Conservation (phyloP, 805 yeast species). For the Starmera amethionina region DNA sequence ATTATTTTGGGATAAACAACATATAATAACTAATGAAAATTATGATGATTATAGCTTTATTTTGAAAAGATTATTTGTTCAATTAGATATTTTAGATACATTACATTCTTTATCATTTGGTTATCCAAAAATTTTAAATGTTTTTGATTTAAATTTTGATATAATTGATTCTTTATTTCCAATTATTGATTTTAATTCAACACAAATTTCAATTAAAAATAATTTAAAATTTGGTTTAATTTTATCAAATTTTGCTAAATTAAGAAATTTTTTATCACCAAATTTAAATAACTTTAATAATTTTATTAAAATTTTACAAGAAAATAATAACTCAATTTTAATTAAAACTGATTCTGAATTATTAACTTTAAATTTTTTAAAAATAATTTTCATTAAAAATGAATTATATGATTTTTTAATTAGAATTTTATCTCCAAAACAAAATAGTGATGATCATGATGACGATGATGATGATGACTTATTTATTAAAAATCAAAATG, state of each 20-base stretch:
- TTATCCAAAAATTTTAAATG: conserved; percentile 23
- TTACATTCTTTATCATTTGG: conserved; percentile 45
- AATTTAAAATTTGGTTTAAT: conserved; percentile 17
- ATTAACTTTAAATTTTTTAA: conserved; percentile 16
- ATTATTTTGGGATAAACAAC: conserved; percentile 16
- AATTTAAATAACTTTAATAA: neutral
- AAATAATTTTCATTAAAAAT: conserved; percentile 24
- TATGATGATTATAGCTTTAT: conserved; percentile 17
- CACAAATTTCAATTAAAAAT: conserved; percentile 13
- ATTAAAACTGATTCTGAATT: conserved; percentile 5
- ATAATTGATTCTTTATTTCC: conserved; percentile 15
- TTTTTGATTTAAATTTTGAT: conserved; percentile 5
- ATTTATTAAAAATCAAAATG: conserved; percentile 27
- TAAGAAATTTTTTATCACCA: conserved; percentile 3
- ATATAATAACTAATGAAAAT: conserved; percentile 7
- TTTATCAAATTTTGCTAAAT: conserved; percentile 11
- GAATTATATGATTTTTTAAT: conserved; percentile 26
- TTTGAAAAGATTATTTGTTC: conserved; percentile 35
- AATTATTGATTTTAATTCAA: neutral
- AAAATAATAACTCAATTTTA: neutral
- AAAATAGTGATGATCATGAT: too few relatives aligned
- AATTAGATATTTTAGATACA: conserved; percentile 40
- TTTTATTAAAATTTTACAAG: neutral
- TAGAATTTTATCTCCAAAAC: conserved; percentile 19
- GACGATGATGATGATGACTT: conserved; percentile 22